Evolutionary conservation across 106 monocot species (phyloP).

Genomic region (Allium cepa): DNA sequence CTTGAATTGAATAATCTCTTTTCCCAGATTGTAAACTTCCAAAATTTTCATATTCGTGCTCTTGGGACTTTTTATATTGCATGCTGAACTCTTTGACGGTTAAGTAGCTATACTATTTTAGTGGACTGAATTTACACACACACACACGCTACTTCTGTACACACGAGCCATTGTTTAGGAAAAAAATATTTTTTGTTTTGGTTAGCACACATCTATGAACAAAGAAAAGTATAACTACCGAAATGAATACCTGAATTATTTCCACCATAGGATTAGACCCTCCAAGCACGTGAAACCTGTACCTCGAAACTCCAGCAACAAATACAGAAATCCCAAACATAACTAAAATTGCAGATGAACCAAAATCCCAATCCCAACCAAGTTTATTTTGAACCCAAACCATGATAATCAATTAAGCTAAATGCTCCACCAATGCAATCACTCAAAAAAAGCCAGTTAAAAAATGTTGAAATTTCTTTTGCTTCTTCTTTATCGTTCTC

Average conservation of each 20-base stretch:
- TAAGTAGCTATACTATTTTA: too few relatives aligned
- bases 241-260: constrained; percentile 3
- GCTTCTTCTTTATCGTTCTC: not conserved
- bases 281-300: constrained; percentile 11
- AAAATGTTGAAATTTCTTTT: not conserved
- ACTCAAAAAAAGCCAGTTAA: not conserved
- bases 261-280: constrained; percentile 12
- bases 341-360: constrained; percentile 2
- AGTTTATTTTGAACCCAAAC: constrained; percentile 5
- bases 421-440: constrained; percentile 2
- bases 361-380: constrained; percentile 34
- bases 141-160: too few relatives aligned
- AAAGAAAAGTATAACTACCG: too few relatives aligned
- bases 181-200: too few relatives aligned
- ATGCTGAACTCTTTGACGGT: too few relatives aligned
- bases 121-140: too few relatives aligned
- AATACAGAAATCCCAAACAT: not conserved
- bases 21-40: too few relatives aligned
- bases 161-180: too few relatives aligned
- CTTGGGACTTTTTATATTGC: too few relatives aligned
- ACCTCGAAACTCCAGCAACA: constrained; percentile 13
- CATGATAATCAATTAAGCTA: not conserved
- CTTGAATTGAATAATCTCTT: too few relatives aligned
- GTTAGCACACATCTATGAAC: too few relatives aligned
- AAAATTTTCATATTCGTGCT: too few relatives aligned